Evolutionary conservation across 1,139 yeast genomes (phyloP).

Genomic region (Wickerhamiella pararugosa): DNA sequence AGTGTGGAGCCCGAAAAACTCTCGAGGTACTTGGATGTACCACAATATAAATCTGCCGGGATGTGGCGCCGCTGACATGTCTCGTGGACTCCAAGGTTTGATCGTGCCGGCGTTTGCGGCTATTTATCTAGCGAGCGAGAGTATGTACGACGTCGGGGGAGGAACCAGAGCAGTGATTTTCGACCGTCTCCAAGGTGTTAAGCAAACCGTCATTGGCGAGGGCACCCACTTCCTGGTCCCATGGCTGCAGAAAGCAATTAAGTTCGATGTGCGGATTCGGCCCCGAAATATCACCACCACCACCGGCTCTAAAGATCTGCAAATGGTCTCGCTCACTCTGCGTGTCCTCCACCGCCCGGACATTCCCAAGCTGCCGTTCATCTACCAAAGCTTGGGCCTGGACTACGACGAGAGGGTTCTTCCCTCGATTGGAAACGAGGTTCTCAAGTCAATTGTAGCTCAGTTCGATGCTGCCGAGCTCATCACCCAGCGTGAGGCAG

Average conservation of each 20-base stretch:
- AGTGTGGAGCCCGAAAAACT: no score
- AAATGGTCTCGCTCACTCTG: conserved; percentile 84
- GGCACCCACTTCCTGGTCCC: conserved; percentile 94
- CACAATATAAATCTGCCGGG: no score
- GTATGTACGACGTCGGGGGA: conserved; percentile 74
- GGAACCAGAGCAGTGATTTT: conserved; percentile 93
- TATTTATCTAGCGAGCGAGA: conserved; percentile 15
- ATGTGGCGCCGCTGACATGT: no score
- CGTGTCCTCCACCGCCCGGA: conserved; percentile 94
- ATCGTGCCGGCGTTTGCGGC: conserved; percentile 15
- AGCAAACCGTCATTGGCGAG: conserved; percentile 76
- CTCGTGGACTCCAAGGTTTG: conserved; percentile 12
- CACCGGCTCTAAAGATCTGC: conserved; percentile 95
- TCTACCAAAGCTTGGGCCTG: conserved; percentile 77
- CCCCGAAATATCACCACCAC: conserved; percentile 91
- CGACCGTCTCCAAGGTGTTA: conserved; percentile 83
- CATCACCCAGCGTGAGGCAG: conserved; percentile 93
- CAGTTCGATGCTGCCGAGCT: conserved; percentile 97
- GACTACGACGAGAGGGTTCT: conserved; percentile 96
- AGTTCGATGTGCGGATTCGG: conserved; percentile 80
- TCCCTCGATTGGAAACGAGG: conserved; percentile 96
- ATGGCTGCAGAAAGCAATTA: conserved; percentile 85
- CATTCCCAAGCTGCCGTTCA: conserved; percentile 60
- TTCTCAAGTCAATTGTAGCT: conserved; percentile 86
- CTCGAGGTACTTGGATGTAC: no score